These are phyloP conservation scores for Exobasidium cylindrosporum DNA, from an alignment of 1,284 basidiomycete species.

Conservation along the genomic window DNA sequence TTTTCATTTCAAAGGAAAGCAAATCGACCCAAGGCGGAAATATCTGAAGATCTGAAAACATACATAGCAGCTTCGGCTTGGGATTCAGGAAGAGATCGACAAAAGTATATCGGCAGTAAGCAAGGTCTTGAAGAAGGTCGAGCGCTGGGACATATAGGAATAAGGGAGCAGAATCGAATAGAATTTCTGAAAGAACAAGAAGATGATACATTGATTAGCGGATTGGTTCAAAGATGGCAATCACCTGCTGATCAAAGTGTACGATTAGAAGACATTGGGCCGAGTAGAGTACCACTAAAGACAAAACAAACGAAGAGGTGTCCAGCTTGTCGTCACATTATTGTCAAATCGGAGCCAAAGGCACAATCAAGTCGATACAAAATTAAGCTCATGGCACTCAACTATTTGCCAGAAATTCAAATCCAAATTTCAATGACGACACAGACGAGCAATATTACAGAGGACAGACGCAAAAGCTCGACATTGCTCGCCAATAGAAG, in stretches of 20 bases:
- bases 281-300: conserved; percentile 81
- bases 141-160: conserved; percentile 20
- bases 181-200: conserved; percentile 59
- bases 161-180: conserved; percentile 68
- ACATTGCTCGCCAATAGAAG: conserved; percentile 7
- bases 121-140: conserved; percentile 8
- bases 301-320: conserved; percentile 94
- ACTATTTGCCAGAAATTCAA: conserved; percentile 91
- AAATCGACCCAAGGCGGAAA: conserved; percentile 10
- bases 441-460: neutral
- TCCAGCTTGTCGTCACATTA: conserved; percentile 85
- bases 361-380: conserved; percentile 88
- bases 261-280: conserved; percentile 67
- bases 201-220: conserved; percentile 45
- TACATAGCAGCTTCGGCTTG: conserved; percentile 29
- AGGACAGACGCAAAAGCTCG: neutral
- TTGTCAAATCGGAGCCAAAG: conserved; percentile 97
- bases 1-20: neutral
- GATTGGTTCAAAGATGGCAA: conserved; percentile 78
- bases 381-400: conserved; percentile 91
- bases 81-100: conserved; percentile 7
- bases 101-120: neutral
- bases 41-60: conserved; percentile 28
- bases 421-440: conserved; percentile 62
- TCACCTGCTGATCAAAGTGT: conserved; percentile 58